Conservation (phyloP, 768 basidiomycete genomes). For the Podaxis mareebaensis region DNA sequence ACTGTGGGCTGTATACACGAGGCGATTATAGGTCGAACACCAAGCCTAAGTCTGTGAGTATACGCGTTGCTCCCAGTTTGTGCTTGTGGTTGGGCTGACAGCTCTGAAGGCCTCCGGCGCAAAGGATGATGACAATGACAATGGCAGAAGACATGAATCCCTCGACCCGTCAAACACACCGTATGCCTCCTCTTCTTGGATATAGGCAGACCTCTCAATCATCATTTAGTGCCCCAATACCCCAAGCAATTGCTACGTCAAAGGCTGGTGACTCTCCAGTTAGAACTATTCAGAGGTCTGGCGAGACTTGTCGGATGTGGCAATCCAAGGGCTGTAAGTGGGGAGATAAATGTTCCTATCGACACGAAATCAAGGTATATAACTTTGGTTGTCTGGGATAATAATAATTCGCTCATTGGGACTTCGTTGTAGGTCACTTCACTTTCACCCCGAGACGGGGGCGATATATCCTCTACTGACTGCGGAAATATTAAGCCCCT, state of each 20-base stretch:
- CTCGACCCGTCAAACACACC: not conserved
- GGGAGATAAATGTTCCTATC: slow-evolving; percentile 10
- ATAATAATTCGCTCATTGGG: not conserved
- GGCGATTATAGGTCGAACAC: slow-evolving; percentile 1
- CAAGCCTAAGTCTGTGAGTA: not conserved
- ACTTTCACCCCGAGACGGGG: not conserved
- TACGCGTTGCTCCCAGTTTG: not conserved
- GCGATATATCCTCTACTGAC: not conserved
- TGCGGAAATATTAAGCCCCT: not conserved
- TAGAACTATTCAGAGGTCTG: not conserved
- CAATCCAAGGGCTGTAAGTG: slow-evolving; percentile 2
- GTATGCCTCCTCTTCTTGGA: not conserved
- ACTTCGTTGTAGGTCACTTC: not conserved
- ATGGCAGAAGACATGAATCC: not conserved
- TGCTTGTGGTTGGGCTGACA: not conserved
- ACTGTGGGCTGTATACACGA: not conserved
- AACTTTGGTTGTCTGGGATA: not conserved
- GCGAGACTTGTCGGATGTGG: slow-evolving; percentile 2
- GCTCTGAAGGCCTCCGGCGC: not conserved
- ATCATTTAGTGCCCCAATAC: not conserved
- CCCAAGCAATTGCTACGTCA: not conserved
- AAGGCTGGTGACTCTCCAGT: not conserved
- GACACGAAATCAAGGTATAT: slow-evolving; percentile 1
- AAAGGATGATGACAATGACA: not conserved
- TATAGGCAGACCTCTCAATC: too few relatives aligned